These are phyloP conservation scores for Candida lessepsii DNA, from an alignment of 805 yeast genomes.

Conservation along the genomic window DNA sequence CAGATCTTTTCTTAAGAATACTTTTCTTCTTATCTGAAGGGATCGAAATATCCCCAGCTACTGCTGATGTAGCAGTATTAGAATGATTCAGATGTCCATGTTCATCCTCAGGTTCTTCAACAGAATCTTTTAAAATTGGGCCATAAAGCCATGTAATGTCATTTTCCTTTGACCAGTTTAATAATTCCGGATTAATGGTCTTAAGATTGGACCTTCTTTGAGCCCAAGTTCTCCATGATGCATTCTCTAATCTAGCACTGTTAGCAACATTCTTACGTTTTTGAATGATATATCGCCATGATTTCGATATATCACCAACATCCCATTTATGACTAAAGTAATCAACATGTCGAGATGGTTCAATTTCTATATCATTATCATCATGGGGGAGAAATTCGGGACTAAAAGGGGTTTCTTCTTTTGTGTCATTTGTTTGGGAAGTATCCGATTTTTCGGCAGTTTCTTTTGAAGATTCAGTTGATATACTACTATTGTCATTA, in stretches of 20 bases:
- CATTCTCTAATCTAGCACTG: conserved; percentile 46
- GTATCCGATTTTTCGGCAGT: conserved; percentile 1
- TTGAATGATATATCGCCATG: conserved; percentile 90
- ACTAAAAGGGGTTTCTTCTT: conserved; percentile 15
- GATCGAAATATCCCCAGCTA: conserved; percentile 46
- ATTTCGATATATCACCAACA: conserved; percentile 85
- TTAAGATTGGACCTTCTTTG: conserved; percentile 62
- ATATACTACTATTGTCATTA: no score
- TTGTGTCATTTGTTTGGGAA: conserved; percentile 6
- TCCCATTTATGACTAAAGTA: conserved; percentile 96
- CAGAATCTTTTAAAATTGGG: conserved; percentile 57
- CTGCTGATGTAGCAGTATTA: conserved; percentile 40
- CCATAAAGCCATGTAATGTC: conserved; percentile 99
- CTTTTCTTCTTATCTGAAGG: conserved; percentile 54
- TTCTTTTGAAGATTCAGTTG: neutral
- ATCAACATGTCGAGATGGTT: conserved; percentile 90
- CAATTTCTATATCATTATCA: conserved; percentile 74
- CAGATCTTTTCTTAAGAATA: conserved; percentile 81
- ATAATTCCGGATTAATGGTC: conserved; percentile 87
- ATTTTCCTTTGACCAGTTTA: conserved; percentile 95
- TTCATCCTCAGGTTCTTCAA: conserved; percentile 26
- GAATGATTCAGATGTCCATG: conserved; percentile 17
- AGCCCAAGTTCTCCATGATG: conserved; percentile 96
- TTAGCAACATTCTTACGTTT: conserved; percentile 80
- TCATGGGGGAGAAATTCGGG: conserved; percentile 64